Evolutionary conservation across 2,329 filamentous ascomycete genomes (phyloP).

Genomic region (Fusarium coffeatum): DNA sequence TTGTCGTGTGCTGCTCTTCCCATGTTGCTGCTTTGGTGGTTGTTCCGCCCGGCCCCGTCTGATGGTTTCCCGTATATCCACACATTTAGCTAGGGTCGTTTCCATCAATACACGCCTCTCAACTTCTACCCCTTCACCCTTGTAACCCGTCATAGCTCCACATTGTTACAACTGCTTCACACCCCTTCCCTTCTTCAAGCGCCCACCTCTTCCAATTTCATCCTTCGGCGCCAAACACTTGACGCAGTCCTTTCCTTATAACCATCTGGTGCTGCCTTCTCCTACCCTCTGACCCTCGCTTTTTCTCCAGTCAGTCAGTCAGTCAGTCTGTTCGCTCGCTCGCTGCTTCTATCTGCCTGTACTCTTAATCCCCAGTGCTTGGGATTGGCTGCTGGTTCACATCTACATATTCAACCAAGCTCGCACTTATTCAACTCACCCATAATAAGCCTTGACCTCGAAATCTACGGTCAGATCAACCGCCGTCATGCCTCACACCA

Average conservation of each 20-base stretch:
- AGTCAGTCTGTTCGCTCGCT: conserved; percentile 46
- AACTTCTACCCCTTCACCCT: conserved; percentile 38
- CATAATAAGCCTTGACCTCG: conserved; percentile 23
- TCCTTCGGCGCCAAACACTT: conserved; percentile 47
- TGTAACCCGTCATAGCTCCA: conserved; percentile 38
- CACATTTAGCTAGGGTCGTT: conserved; percentile 33
- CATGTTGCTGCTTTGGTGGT: conserved; percentile 28
- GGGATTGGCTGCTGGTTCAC: conserved; percentile 43
- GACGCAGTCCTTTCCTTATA: conserved; percentile 46
- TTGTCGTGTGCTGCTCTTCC: conserved; percentile 19
- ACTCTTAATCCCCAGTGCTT: conserved; percentile 29
- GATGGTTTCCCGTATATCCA: conserved; percentile 40
- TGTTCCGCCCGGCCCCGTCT: conserved; percentile 40
- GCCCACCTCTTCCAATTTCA: conserved; percentile 43
- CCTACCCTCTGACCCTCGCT: conserved; percentile 33
- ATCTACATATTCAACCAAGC: conserved; percentile 26
- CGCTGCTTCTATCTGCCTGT: conserved; percentile 43
- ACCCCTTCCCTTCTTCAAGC: conserved; percentile 44
- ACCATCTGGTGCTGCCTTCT: conserved; percentile 43
- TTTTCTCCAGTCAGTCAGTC: conserved; percentile 46
- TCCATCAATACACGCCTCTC: conserved; percentile 18
- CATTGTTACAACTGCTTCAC: conserved; percentile 42
- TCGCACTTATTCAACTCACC: conserved; percentile 28
- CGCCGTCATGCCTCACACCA: conserved; percentile 62
- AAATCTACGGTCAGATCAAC: conserved; percentile 20